Evolutionary conservation across 306 rosid genomes (phyloP).

Genomic region (Oemleria cerasiformis): DNA sequence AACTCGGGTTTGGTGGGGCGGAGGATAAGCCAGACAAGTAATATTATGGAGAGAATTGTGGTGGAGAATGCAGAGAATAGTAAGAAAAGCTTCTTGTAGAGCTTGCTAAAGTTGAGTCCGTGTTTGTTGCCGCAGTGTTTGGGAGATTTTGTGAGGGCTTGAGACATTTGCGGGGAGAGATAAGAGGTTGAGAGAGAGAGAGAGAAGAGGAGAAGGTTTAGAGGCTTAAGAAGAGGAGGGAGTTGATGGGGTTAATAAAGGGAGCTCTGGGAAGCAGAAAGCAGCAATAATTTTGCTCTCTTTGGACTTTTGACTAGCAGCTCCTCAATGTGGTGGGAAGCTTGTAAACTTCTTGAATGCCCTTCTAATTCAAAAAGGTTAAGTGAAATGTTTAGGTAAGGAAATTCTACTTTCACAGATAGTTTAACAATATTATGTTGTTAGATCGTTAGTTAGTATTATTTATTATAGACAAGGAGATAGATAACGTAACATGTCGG

Average conservation of each 20-base stretch:
- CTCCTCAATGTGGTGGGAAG: constrained; percentile 21
- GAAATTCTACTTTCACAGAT: too few species aligned
- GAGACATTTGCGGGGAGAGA: constrained; percentile 58
- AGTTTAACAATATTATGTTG: neutral
- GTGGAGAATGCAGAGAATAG: constrained; percentile 51
- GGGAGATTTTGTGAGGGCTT: constrained; percentile 52
- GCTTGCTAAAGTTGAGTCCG: constrained; percentile 37
- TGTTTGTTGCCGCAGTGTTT: constrained; percentile 68
- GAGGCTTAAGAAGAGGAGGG: constrained; percentile 43
- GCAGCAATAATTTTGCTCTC: constrained; percentile 44
- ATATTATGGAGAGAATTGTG: constrained; percentile 42
- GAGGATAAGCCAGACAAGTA: constrained; percentile 63
- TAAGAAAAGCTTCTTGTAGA: constrained; percentile 59
- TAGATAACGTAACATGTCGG: neutral
- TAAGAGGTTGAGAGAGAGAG: constrained; percentile 14
- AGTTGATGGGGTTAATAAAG: constrained; percentile 31
- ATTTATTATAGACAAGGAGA: too few species aligned
- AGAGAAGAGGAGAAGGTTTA: constrained; percentile 24
- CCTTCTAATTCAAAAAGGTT: neutral
- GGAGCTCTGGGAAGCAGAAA: constrained; percentile 23
- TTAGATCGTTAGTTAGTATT: neutral
- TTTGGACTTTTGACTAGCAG: constrained; percentile 42
- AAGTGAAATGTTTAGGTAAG: neutral
- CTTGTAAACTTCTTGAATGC: constrained; percentile 11
- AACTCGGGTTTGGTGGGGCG: constrained; percentile 77